phyloP scores from a whole-genome alignment of 768 basidiomycete genomes.

The Dioszegia crocea region DNA sequence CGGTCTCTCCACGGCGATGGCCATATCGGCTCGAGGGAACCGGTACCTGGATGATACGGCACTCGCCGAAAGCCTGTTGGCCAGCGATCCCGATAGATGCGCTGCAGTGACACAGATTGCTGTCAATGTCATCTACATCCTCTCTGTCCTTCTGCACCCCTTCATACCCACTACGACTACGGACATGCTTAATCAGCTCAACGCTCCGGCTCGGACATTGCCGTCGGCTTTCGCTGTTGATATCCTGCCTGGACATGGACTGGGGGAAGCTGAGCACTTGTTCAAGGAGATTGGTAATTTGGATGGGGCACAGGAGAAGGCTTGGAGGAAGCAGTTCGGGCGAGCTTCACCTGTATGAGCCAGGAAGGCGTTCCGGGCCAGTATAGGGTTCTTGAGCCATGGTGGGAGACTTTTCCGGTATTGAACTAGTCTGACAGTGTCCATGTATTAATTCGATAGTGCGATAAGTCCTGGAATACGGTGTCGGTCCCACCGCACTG shows the following conservation, averaged over 20 bases:
- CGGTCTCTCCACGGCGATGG: constrained; percentile 84
- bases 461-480: too few species aligned
- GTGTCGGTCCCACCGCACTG: too few species aligned
- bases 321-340: constrained; percentile 74
- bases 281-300: constrained; percentile 88
- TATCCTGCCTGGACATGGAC: constrained; percentile 76
- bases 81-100: constrained; percentile 74
- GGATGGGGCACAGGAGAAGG: constrained; percentile 56
- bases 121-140: constrained; percentile 83
- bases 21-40: constrained; percentile 81
- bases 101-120: constrained; percentile 85
- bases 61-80: constrained; percentile 82
- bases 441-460: too few species aligned
- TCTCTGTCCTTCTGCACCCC: constrained; percentile 80
- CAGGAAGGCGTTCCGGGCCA: too few species aligned
- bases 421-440: too few species aligned
- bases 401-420: too few species aligned
- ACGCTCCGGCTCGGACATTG: constrained; percentile 77
- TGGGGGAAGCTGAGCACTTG: constrained; percentile 80
- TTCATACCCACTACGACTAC: constrained; percentile 92
- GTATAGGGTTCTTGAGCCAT: too few species aligned
- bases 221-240: constrained; percentile 70
- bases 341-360: constrained; percentile 56
- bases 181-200: constrained; percentile 76
- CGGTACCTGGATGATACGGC: constrained; percentile 88